Conservation (phyloP, 176 grass and related monocot genomes). For the Aechmea fasciata region DNA sequence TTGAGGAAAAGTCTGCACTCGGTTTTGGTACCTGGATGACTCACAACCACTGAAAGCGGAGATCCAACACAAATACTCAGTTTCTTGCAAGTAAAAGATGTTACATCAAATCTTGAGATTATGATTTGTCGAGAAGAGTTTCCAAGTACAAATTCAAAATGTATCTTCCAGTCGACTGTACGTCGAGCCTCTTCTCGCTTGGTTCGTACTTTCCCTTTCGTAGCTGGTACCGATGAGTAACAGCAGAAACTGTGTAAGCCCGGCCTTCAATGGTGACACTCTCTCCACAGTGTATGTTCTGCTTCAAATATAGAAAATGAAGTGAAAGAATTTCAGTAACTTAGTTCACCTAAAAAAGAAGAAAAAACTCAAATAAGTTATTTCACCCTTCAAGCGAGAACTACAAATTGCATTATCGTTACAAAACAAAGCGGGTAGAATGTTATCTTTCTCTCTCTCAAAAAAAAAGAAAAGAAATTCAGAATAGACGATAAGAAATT, state of each 20-base stretch:
- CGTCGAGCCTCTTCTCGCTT: conserved; percentile 89
- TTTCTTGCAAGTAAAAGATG: background rate
- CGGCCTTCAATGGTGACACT: conserved; percentile 81
- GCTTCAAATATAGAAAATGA: background rate
- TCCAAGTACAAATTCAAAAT: conserved; percentile 85
- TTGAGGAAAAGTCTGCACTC: too few species aligned
- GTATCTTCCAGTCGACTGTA: conserved; percentile 79
- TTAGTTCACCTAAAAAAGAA: background rate
- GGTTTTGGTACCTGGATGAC: too few species aligned
- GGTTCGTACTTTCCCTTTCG: conserved; percentile 85
- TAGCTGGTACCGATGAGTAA: conserved; percentile 83
- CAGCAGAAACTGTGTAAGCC: conserved; percentile 75
- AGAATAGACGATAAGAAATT: too few species aligned
- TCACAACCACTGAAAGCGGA: too few species aligned
- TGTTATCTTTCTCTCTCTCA: too few species aligned
- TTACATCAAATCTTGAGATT: background rate
- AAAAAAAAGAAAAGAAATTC: too few species aligned
- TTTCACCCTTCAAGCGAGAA: background rate
- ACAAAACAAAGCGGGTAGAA: too few species aligned
- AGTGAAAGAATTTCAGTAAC: background rate
- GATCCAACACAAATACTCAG: too few species aligned
- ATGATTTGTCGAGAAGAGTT: conserved; percentile 74
- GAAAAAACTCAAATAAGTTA: background rate
- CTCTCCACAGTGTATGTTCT: conserved; percentile 98
- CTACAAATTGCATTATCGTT: too few species aligned